Conservation (phyloP, 441 rosid genomes). For the Syzygium syzygioides region DNA sequence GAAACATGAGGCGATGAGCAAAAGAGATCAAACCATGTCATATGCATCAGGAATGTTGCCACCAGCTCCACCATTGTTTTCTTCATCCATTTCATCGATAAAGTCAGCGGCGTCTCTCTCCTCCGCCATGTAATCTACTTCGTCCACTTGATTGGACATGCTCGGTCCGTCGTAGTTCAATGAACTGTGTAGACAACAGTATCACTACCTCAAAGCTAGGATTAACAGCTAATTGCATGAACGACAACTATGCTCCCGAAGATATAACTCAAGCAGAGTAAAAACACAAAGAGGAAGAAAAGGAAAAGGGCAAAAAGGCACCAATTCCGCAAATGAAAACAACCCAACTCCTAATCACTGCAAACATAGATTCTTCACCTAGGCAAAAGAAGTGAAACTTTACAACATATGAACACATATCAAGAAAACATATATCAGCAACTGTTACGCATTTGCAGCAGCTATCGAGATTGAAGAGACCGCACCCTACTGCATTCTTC, state of each 20-base stretch:
- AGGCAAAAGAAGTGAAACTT: background rate
- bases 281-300: background rate
- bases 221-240: background rate
- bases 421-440: background rate
- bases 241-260: background rate
- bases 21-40: conserved; percentile 27
- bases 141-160: conserved; percentile 27
- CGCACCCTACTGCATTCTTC: background rate
- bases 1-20: background rate
- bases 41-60: conserved; percentile 35
- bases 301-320: background rate
- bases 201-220: background rate
- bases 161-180: background rate
- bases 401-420: background rate
- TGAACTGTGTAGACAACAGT: background rate
- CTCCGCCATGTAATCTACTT: conserved; percentile 32
- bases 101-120: conserved; percentile 33
- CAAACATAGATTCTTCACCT: background rate
- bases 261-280: background rate
- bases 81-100: conserved; percentile 32
- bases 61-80: conserved; percentile 16
- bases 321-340: background rate
- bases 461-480: background rate
- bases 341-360: background rate
- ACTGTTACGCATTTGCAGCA: background rate